A percentile compares a stretch with the other conserved stretches of the same genome.
These are phyloP conservation scores for Amborella trichopoda DNA, from an alignment of 164 flowering plant genomes.

Conservation along the genomic window DNA sequence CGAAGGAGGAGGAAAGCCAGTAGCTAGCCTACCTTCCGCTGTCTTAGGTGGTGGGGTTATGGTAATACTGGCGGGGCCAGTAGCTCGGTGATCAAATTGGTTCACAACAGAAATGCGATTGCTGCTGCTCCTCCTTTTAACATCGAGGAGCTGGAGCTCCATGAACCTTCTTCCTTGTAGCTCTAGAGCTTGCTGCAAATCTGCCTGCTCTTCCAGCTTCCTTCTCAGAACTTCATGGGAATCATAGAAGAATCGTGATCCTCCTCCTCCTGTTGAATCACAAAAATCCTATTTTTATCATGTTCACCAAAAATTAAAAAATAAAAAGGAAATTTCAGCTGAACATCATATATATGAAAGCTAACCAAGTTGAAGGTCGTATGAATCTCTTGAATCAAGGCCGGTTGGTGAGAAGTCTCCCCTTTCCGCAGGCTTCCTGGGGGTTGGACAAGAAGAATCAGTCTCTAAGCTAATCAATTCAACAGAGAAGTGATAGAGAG, in stretches of 20 bases:
- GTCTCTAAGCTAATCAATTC: too few relatives aligned
- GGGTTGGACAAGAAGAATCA: too few relatives aligned
- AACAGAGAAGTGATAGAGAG: too few relatives aligned
- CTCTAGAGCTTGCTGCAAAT: conserved; percentile 78
- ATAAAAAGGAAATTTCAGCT: background rate
- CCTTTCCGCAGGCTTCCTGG: conserved; percentile 34
- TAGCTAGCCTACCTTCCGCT: conserved; percentile 1
- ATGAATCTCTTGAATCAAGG: conserved; percentile 66
- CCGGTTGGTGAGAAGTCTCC: conserved; percentile 68
- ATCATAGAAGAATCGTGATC: conserved; percentile 56
- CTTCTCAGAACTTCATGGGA: conserved; percentile 57
- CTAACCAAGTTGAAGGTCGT: conserved; percentile 66
- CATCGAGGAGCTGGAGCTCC: conserved; percentile 63
- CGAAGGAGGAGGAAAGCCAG: background rate
- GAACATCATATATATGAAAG: background rate
- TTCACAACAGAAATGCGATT: background rate
- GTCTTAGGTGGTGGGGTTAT: background rate
- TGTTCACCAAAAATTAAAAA: too few relatives aligned
- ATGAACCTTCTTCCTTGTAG: conserved; percentile 64
- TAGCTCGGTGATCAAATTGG: background rate
- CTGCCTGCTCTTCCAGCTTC: conserved; percentile 69
- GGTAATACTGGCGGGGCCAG: background rate
- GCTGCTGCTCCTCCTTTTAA: conserved; percentile 26
- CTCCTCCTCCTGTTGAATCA: too few relatives aligned
- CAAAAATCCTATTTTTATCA: too few relatives aligned